Evolutionary conservation across 768 basidiomycete species (phyloP), one percentile per base, ranked within the genome.

Genomic region (Rossbeevera mucosa): DNA sequence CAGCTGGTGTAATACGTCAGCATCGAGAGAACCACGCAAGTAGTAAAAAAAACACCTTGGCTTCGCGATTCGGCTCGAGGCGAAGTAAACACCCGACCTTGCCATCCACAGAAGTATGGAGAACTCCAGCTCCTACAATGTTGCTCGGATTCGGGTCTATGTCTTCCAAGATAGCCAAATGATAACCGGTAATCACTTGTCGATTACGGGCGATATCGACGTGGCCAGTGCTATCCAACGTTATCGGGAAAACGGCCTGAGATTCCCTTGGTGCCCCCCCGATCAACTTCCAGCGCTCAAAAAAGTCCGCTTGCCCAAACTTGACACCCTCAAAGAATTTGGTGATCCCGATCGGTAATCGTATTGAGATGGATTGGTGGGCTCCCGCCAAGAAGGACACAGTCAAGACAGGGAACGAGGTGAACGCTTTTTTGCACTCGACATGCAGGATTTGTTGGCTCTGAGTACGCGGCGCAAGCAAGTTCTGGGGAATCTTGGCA

Each of bases 281-380:
- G 47, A 98, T 98, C 60, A 96, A 72, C 69, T 93, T 94, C 96
- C 96, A 99, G 47, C 96, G 77, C 69, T 97, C 94, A 71, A 98
- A 99, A 78, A 98, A 99, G 59, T 96, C 91, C 0, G 80, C 72
- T 55, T 80, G 76, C 11, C 81, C 83, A 29, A 99, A 80, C 62
- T 85, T 87, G 58, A 97, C 94, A 22, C 91, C 89, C 64, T 96
- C 95, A 51, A 98, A 80, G 70, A 99, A 99, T 69, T 95, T 93
- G 36, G 87, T 86, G 51, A 96, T 62, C 41, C 90, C 80, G 58
- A 99, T 82, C 11, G 96, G 96, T 22, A 99, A 76, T 44, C 85
- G 82, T 51, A 98, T 71, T 9, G 86, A 83, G 48, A 94, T 75
- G 6, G 89, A 83, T 65, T 95, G 93, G 59, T 94, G 87, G 8